phyloP scores from a whole-genome alignment of 352 stramenopile species.

The Globisporangium middletonii region DNA sequence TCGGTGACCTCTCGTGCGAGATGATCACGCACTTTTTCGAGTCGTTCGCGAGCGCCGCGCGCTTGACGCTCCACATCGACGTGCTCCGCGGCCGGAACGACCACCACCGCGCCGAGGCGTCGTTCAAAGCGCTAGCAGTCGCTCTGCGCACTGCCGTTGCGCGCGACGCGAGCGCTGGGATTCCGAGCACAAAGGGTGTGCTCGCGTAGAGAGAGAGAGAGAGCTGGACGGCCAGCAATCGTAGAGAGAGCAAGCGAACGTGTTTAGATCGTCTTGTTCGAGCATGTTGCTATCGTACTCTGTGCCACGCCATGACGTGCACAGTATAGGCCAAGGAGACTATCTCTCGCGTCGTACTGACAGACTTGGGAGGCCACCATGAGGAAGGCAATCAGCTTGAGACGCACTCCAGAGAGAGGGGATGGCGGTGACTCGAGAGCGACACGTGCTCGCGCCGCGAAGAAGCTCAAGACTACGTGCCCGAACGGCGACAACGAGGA shows the following conservation, averaged over 20 bases:
- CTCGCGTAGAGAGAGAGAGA: conserved; percentile 39
- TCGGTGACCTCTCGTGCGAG: conserved; percentile 88
- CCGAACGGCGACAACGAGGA: no score
- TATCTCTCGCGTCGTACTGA: no score
- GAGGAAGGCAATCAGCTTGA: no score
- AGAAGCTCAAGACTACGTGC: no score
- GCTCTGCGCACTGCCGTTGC: conserved; percentile 78
- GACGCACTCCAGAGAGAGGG: no score
- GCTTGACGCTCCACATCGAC: conserved; percentile 91
- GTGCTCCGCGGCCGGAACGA: conserved; percentile 89
- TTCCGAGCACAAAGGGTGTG: conserved; percentile 91
- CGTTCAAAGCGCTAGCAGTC: conserved; percentile 90
- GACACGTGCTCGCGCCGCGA: no score
- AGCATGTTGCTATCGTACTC: no score
- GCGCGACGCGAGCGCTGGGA: conserved; percentile 68
- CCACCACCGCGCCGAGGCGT: conserved; percentile 89
- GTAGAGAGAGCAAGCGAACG: not conserved
- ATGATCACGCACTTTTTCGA: conserved; percentile 96
- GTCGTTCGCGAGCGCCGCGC: conserved; percentile 89
- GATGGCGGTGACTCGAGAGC: no score
- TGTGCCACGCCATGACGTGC: no score
- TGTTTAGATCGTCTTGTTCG: not conserved
- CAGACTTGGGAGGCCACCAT: no score
- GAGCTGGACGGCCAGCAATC: not conserved
- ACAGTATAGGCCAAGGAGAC: no score